A percentile compares a stretch with the other conserved stretches of the same genome.
These are phyloP conservation scores for Phytophthora kernoviae DNA, from an alignment of 352 stramenopile genomes.

Conservation along the genomic window DNA sequence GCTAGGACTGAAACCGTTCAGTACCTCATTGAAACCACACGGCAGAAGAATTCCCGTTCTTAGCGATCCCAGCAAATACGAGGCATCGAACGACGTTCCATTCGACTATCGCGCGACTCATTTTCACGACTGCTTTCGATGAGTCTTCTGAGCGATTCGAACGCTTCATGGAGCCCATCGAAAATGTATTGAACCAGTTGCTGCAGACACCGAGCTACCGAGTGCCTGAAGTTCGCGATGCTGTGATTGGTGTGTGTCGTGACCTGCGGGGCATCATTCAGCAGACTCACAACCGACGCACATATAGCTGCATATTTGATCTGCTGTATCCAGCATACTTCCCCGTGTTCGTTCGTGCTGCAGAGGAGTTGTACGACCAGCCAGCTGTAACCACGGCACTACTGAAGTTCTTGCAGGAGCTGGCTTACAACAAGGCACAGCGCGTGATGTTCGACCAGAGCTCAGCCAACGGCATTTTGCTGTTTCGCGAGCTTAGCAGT, in stretches of 20 bases:
- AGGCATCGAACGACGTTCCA: conserved; percentile 98
- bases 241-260: conserved; percentile 96
- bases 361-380: conserved; percentile 94
- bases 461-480: conserved; percentile 97
- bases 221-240: conserved; percentile 78
- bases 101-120: conserved; percentile 94
- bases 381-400: conserved; percentile 95
- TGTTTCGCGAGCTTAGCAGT: conserved; percentile 96
- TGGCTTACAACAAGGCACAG: conserved; percentile 95
- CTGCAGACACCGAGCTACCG: conserved; percentile 81
- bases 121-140: conserved; percentile 96
- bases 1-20: conserved; percentile 96
- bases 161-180: conserved; percentile 95
- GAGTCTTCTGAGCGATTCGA: conserved; percentile 95
- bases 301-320: conserved; percentile 98
- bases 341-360: conserved; percentile 93
- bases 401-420: conserved; percentile 97
- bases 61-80: conserved; percentile 93
- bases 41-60: conserved; percentile 97
- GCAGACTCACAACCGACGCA: conserved; percentile 96
- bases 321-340: conserved; percentile 97
- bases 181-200: conserved; percentile 83
- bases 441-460: conserved; percentile 98
- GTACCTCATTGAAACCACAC: conserved; percentile 97
- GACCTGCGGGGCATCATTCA: conserved; percentile 96